These are phyloP conservation scores for Diplogelasinospora grovesii DNA, from an alignment of 495 filamentous ascomycete genomes.

Conservation along the genomic window DNA sequence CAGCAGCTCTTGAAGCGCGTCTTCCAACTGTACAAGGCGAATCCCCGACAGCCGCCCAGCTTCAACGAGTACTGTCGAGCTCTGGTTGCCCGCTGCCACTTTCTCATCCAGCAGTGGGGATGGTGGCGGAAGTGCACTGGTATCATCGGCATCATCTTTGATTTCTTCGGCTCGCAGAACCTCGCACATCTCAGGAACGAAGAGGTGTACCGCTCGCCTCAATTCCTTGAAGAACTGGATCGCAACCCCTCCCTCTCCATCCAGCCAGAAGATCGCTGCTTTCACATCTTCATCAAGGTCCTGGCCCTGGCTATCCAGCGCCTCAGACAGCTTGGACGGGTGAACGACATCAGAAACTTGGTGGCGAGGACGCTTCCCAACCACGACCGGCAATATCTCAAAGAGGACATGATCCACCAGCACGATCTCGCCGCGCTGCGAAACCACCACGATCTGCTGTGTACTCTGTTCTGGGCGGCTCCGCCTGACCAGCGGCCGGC, in stretches of 20 bases:
- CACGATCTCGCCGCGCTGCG: constrained; percentile 77
- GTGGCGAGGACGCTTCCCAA: constrained; percentile 80
- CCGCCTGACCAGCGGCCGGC: constrained; percentile 65
- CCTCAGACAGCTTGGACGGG: constrained; percentile 49
- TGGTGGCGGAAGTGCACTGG: constrained; percentile 69
- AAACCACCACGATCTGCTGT: constrained; percentile 91
- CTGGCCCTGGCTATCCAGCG: constrained; percentile 62
- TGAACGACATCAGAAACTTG: constrained; percentile 70
- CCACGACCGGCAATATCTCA: constrained; percentile 78
- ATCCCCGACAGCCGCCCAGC: constrained; percentile 49
- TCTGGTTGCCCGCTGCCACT: constrained; percentile 67
- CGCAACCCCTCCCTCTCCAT: constrained; percentile 53
- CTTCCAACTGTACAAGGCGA: constrained; percentile 57
- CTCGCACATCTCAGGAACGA: constrained; percentile 73
- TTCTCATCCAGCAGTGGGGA: constrained; percentile 73
- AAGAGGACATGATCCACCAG: constrained; percentile 66
- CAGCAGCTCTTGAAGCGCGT: constrained; percentile 59
- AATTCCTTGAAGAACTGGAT: constrained; percentile 70
- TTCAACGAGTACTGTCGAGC: constrained; percentile 79
- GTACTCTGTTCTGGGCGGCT: constrained; percentile 80
- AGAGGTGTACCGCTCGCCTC: constrained; percentile 65
- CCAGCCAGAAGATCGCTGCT: constrained; percentile 69
- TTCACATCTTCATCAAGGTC: constrained; percentile 88
- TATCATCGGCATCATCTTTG: constrained; percentile 75
- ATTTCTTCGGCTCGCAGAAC: constrained; percentile 77